Evolutionary conservation across 2,329 filamentous ascomycete genomes (phyloP), one percentile per base, ranked within the genome.

Genomic region (Stemphylium lycopersici): DNA sequence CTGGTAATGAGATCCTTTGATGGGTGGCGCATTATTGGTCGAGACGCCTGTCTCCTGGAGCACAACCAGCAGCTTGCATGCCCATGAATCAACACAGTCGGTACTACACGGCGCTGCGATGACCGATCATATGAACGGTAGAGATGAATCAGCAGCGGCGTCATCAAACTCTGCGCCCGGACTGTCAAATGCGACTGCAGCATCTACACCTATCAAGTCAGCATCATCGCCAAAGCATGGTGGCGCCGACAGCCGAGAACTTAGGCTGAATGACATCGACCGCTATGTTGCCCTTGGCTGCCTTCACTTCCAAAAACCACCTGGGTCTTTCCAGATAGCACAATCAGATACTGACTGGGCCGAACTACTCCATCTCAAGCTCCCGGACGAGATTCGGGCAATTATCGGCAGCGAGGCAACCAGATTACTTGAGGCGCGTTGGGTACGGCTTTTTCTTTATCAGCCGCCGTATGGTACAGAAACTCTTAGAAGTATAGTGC

Each of bases 241-340:
- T 10, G 33, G 31, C 6, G 16, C 16, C 12, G n/a, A 39, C 26
- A 18, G 36, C 4, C 13, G n/a, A 22, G 56, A 61, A 6, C 37
- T 31, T 24, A 52, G 46, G 1, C 37, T 62, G 13, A 47, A 59
- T 6, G 63, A 72, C 36, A 24, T 73, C 37, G 53, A 61, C 10
- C 62, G 55, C n/a, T 74, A 74, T 40, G 70, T 76, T 15, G 65
- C 72, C 1, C 45, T 76, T n/a, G 73, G 73, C 3, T 74, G 71
- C 40, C 65, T 76, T 34, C 66, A 67, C 31, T 47, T 65, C 31
- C 52, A 71, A 4, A 10, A 55, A 4, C 1, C 41, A n/a, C 13
- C 61, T 22, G 8, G 32, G 0, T 20, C 16, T 10, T 13, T 8
- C 5, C 24, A 24, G 22, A 22, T 24, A 3, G 31, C 49, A 7